phyloP scores from a whole-genome alignment of 2,329 filamentous ascomycete genomes.

The Zopfia rhizophila region DNA sequence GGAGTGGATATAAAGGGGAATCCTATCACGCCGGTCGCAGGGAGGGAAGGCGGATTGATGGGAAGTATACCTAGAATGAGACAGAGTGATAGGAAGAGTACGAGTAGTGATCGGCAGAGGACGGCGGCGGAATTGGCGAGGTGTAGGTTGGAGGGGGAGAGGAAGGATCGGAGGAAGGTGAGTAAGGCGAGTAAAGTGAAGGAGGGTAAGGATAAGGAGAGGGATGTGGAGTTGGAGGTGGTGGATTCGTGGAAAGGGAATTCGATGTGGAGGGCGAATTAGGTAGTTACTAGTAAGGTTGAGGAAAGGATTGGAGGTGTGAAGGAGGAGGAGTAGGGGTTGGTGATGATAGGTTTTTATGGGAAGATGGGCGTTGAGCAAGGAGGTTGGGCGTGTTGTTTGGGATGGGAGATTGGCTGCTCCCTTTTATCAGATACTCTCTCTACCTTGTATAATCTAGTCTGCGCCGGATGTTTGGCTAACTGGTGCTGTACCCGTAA shows the following conservation, averaged over 20 bases:
- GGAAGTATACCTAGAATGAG: slow-evolving; percentile 4
- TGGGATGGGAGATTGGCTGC: no score
- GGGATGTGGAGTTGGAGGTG: not conserved
- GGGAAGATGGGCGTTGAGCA: no score
- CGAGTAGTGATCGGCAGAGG: slow-evolving; percentile 36
- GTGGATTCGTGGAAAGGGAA: slow-evolving; percentile 30
- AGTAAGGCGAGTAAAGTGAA: slow-evolving; percentile 5
- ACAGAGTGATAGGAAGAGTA: slow-evolving; percentile 24
- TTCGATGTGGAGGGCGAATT: slow-evolving; percentile 6
- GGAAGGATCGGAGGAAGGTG: slow-evolving; percentile 35
- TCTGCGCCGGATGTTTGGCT: no score
- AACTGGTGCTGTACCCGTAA: no score
- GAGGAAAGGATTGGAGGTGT: not conserved
- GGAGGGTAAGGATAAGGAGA: not conserved
- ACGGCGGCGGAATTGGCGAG: slow-evolving; percentile 49
- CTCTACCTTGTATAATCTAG: no score
- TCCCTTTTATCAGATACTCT: no score
- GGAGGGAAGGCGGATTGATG: not conserved
- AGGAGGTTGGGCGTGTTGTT: no score
- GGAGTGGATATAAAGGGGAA: not conserved
- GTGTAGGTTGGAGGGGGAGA: slow-evolving; percentile 52
- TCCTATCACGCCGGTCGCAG: slow-evolving; percentile 4
- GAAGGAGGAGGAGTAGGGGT: slow-evolving; percentile 1
- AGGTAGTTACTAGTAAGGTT: slow-evolving; percentile 1
- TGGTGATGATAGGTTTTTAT: slow-evolving; percentile 11